A percentile compares a stretch with the other conserved stretches of the same genome.
These are phyloP conservation scores for Aphanoascus verrucosus DNA, from an alignment of 2,329 filamentous ascomycete genomes.

Conservation along the genomic window DNA sequence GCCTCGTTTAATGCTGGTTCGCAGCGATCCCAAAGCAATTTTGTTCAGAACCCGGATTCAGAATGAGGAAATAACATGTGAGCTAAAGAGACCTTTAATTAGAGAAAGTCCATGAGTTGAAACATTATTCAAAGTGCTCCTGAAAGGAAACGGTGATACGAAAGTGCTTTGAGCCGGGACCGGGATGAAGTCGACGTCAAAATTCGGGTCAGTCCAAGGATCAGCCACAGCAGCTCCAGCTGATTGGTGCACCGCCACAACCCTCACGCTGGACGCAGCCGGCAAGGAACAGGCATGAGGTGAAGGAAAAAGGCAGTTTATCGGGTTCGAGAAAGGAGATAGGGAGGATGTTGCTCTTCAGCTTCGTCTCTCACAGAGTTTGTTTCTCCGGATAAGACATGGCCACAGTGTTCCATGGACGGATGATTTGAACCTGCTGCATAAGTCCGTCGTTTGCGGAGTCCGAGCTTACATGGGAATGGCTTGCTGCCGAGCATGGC, in stretches of 20 bases:
- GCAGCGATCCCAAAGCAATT: too few species aligned
- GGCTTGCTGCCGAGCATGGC: neutral
- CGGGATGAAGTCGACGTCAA: neutral
- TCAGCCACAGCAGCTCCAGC: neutral
- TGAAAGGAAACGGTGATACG: too few species aligned
- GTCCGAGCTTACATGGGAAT: neutral
- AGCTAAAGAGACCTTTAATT: too few species aligned
- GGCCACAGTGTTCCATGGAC: neutral
- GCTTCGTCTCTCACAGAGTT: neutral
- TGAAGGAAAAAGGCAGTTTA: neutral
- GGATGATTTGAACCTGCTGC: neutral
- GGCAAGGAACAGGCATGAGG: constrained; percentile 3
- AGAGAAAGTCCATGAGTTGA: too few species aligned
- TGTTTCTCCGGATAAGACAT: constrained; percentile 1
- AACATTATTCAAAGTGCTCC: too few species aligned
- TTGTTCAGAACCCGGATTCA: too few species aligned
- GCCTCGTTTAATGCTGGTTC: too few species aligned
- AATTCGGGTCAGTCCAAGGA: neutral
- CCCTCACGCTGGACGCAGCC: neutral
- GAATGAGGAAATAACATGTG: too few species aligned
- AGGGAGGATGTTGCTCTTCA: neutral
- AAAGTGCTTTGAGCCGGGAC: neutral
- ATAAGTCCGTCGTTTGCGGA: neutral
- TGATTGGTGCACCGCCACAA: constrained; percentile 7
- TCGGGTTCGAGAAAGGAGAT: neutral